Evolutionary conservation across 2,329 filamentous ascomycete species (phyloP), one percentile per base, ranked within the genome.

Genomic region (Penicillium aurantiogriseum): DNA sequence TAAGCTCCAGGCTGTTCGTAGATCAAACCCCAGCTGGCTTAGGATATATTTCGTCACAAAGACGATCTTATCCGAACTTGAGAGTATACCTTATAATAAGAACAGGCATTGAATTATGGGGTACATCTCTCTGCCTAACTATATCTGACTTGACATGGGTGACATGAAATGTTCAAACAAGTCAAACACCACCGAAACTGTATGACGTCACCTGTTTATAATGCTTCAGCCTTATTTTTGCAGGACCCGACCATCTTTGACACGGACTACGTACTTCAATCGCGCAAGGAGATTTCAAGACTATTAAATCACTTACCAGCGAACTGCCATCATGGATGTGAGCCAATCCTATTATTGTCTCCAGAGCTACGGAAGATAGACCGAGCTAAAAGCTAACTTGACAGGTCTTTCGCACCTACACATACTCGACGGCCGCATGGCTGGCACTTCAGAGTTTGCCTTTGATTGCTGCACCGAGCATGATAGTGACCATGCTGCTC

Each of bases 401-500:
- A 40, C 40, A 79, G 77, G 75, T 75, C 43, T 79, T 79, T 63
- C 72, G 75, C 54, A 56, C 70, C n/a, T 80, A 80, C 64, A 76
- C 74, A 11, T 79, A 77, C 58, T 70, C 74, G 51, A 78, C 77
- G 17, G 72, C 73, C 38, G 74, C 65, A 61, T 80, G 78, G 78
- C 70, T 80, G 25, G 64, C 67, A 2, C 56, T 80, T 17, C 77
- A 80, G 62, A 76, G 77, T 39, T 44, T 84, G 11, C 79, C 85
- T 0, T 77, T 89, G 58, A 79, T 88, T 53, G 65, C 81, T 5
- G 81, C 82, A 6, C 87, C 87, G 0, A 83, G 81, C 27, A 78
- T 89, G 64, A 84, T 89, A 23, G 78, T 85, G 54, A 79, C 83
- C 11, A 74, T 88, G 59, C 79, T 87, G 36, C 81, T 82, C 3